phyloP scores from a whole-genome alignment of 345 rosid genomes.

The Crucihimalaya himalaica region DNA sequence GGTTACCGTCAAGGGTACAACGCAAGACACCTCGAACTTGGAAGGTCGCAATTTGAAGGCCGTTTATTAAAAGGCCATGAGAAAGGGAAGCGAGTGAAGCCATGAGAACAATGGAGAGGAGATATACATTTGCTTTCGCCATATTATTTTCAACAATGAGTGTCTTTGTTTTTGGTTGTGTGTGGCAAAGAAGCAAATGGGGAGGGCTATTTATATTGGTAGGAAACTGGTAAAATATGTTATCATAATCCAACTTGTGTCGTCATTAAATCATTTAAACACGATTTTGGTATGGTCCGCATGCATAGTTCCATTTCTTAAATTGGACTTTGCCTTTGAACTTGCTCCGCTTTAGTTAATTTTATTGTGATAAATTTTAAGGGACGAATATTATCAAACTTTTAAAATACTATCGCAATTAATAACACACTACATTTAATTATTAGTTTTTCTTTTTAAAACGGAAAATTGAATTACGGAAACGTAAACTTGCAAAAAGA shows the following conservation, averaged over 20 bases:
- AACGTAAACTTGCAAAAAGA: no score
- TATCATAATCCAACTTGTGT: neutral
- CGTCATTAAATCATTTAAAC: neutral
- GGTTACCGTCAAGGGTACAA: neutral
- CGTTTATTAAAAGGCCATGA: neutral
- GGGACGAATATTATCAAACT: no score
- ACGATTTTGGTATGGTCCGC: neutral
- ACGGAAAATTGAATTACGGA: no score
- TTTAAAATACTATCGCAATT: no score
- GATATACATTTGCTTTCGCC: neutral
- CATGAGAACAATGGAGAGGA: slow-evolving; percentile 13
- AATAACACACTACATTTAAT: no score
- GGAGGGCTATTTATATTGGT: slow-evolving; percentile 4
- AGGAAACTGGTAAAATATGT: neutral
- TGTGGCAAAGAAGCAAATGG: slow-evolving; percentile 10
- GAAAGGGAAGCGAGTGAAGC: slow-evolving; percentile 19
- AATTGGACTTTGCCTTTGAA: no score
- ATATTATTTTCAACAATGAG: neutral
- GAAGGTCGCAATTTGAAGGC: neutral
- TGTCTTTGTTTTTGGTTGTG: neutral
- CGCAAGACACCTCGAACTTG: neutral
- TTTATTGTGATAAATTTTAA: no score
- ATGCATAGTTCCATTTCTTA: no score
- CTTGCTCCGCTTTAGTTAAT: no score
- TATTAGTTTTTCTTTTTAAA: no score